phyloP scores from a whole-genome alignment of 2,329 filamentous ascomycete genomes.

The Aureobasidium leucospermi region DNA sequence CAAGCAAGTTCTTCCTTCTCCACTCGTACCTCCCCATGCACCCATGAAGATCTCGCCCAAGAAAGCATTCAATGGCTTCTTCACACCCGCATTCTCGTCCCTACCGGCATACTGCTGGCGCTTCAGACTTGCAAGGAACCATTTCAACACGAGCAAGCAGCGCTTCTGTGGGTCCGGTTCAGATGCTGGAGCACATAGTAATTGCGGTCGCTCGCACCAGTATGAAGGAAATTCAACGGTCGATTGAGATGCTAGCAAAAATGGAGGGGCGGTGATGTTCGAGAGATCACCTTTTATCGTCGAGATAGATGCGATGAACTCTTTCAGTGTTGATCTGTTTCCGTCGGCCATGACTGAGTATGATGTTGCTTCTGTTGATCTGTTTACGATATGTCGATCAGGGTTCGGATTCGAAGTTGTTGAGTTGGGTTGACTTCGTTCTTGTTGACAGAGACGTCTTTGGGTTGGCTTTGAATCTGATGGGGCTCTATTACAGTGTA shows the following conservation, averaged over 20 bases:
- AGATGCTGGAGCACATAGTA: slow-evolving; percentile 40
- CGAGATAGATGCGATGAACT: slow-evolving; percentile 33
- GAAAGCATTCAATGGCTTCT: slow-evolving; percentile 47
- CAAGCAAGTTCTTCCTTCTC: slow-evolving; percentile 33
- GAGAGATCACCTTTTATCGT: slow-evolving; percentile 40
- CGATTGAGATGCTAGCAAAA: slow-evolving; percentile 38
- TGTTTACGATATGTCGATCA: neutral
- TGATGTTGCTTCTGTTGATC: neutral
- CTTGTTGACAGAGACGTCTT: neutral
- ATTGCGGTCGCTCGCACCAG: slow-evolving; percentile 38
- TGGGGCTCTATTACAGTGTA: too few species aligned
- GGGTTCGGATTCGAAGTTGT: neutral
- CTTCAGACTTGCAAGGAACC: slow-evolving; percentile 41
- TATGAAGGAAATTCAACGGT: slow-evolving; percentile 41
- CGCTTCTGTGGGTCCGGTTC: slow-evolving; percentile 34
- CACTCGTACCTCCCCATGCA: slow-evolving; percentile 23
- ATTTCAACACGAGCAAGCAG: slow-evolving; percentile 41
- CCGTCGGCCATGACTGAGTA: neutral
- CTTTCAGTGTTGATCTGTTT: slow-evolving; percentile 20
- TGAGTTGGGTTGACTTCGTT: neutral
- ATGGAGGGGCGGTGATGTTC: slow-evolving; percentile 42
- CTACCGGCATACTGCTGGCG: slow-evolving; percentile 43
- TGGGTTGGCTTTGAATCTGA: neutral
- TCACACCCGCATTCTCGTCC: slow-evolving; percentile 36
- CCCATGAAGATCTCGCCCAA: slow-evolving; percentile 41